Evolutionary conservation across 441 rosid genomes (phyloP).

Genomic region (Euphorbia celastroides): DNA sequence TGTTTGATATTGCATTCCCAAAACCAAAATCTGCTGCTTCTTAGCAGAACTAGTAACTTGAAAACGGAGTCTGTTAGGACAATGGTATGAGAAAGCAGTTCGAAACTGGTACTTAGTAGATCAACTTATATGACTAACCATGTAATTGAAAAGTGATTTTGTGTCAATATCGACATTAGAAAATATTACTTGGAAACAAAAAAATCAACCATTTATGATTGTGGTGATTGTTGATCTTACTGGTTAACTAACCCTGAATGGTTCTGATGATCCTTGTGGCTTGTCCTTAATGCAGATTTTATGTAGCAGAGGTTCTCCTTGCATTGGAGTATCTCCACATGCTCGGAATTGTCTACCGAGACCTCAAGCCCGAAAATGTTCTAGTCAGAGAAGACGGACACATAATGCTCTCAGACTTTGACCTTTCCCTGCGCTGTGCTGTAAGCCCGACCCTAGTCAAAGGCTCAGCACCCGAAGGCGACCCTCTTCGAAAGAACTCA

Average conservation of each 20-base stretch:
- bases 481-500: constrained; percentile 53
- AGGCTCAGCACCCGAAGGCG: constrained; percentile 47
- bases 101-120: too few relatives aligned
- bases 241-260: neutral
- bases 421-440: constrained; percentile 78
- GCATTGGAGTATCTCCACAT: constrained; percentile 84
- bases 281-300: constrained; percentile 47
- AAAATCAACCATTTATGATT: neutral
- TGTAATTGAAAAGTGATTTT: neutral
- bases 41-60: too few relatives aligned
- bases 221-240: neutral
- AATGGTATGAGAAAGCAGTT: too few relatives aligned
- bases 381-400: too few relatives aligned
- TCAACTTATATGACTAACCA: neutral
- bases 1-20: too few relatives aligned
- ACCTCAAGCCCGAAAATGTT: constrained; percentile 89
- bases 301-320: constrained; percentile 74
- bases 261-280: neutral
- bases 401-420: too few relatives aligned
- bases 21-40: too few relatives aligned
- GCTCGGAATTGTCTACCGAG: constrained; percentile 89
- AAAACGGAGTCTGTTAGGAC: too few relatives aligned
- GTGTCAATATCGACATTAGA: neutral
- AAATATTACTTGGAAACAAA: neutral
- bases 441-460: constrained; percentile 74